Base-by-base conservation (phyloP, 139 green algal species). In the Pleodorina starrii region DNA sequence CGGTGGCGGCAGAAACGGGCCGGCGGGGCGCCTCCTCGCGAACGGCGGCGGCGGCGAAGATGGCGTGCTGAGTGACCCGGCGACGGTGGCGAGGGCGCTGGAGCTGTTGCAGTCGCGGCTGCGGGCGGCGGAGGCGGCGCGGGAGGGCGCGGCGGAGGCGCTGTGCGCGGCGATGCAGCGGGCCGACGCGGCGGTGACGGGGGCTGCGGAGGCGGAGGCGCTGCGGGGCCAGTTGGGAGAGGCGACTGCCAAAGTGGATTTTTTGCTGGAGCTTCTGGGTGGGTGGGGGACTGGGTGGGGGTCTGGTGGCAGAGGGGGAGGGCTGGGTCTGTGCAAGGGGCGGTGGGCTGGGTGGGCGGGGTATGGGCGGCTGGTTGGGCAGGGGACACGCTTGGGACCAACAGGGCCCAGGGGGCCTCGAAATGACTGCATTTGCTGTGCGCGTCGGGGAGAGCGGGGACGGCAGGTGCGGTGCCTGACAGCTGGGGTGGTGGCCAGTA, bases 211-310 rank as follows among this genome's bases (percentile, higher is more conserved):
- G 17, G 89, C 88, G 27, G 77, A 50, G 43, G 66, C 23, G 38
- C 79, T 91, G 66, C 48, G 79, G 81, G 74, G 46, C 85, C 80
- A 90, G 60, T 68, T 93, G 48, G 38, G 60, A 5, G 84, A 90
- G 32, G n/a, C 84, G 7, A 32, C 90, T 66, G 43, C 69, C 9
- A 89, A 90, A 71, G 90, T 94, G 38, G 86, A 89, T 36, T 87
- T 94, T 35, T 84, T 91, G 43, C 72, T 96, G 35, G 93, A 96
- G 90, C 46, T 95, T 36, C 85, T 96, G 46, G 78, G 87, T 88
- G 69, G 4, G 87, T 85, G 27, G 17, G 44, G 1, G 40, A 10
- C 3, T 21, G 35, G 35, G 75, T 63, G 19, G 19, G 32, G n/a
- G 60, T 48, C 40, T 16, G 5, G 17, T 51, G 60, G n/a, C n/a